A percentile compares a stretch with the other conserved stretches of the same genome.
phyloP scores from a whole-genome alignment of 352 stramenopile species.

The Peronospora destructor region DNA sequence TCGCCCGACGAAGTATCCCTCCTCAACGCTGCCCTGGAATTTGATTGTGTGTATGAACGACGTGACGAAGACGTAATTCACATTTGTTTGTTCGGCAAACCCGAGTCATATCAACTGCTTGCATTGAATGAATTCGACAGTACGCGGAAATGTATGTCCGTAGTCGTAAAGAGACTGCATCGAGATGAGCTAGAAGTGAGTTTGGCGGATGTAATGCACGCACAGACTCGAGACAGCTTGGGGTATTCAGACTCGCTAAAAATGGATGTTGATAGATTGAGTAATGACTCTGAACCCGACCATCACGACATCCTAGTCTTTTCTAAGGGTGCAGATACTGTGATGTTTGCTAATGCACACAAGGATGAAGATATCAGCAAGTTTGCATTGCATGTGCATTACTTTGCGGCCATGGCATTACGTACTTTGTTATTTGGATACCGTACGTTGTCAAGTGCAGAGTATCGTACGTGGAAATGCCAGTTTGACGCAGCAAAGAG shows the following conservation, averaged over 20 bases:
- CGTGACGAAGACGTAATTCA: conserved; percentile 66
- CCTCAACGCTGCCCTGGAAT: conserved; percentile 69
- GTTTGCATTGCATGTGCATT: conserved; percentile 73
- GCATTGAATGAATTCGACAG: conserved; percentile 86
- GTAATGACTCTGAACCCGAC: conserved; percentile 18
- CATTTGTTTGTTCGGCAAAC: conserved; percentile 70
- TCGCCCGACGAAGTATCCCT: conserved; percentile 81
- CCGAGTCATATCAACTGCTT: conserved; percentile 65
- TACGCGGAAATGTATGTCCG: conserved; percentile 81
- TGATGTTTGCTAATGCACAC: conserved; percentile 80
- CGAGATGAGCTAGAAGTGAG: not conserved
- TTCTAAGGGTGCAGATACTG: conserved; percentile 83
- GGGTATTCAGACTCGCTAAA: conserved; percentile 22
- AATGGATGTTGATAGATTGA: conserved; percentile 17
- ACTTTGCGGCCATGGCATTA: conserved; percentile 84
- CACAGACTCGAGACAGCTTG: conserved; percentile 18
- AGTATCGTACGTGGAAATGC: conserved; percentile 69
- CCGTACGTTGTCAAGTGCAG: conserved; percentile 45
- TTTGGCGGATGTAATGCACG: not conserved
- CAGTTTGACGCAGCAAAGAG: conserved; percentile 68
- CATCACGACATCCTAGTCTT: conserved; percentile 70
- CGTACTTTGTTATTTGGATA: conserved; percentile 82
- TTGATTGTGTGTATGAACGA: conserved; percentile 76
- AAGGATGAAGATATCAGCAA: conserved; percentile 73
- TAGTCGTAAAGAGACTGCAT: conserved; percentile 55